These are phyloP conservation scores for Ceriops zippeliana DNA, from an alignment of 345 rosid species.

Conservation along the genomic window DNA sequence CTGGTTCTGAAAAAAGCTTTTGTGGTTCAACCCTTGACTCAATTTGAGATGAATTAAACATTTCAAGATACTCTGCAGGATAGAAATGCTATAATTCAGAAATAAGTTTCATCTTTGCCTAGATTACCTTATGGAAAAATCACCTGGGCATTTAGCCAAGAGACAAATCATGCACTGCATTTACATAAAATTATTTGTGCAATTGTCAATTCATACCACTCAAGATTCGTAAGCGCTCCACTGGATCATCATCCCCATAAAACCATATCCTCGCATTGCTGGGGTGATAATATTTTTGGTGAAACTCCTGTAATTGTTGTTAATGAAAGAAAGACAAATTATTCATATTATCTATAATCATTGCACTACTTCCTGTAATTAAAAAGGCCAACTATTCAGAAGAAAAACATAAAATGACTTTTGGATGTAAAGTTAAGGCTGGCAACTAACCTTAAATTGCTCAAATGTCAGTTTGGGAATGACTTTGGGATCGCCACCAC, in stretches of 20 bases:
- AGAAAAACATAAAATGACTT: background rate
- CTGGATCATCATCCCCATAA: constrained; percentile 91
- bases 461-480: constrained; percentile 84
- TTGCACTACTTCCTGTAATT: background rate
- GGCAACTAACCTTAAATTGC: constrained; percentile 64
- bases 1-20: constrained; percentile 65
- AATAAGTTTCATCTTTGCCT: background rate
- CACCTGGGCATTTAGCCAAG: too few species aligned
- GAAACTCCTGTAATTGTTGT: constrained; percentile 70
- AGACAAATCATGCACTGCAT: too few species aligned
- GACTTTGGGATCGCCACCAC: constrained; percentile 93
- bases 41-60: constrained; percentile 59
- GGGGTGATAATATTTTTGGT: constrained; percentile 82
- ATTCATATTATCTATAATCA: constrained; percentile 8
- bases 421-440: background rate
- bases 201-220: constrained; percentile 50
- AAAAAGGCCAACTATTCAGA: background rate
- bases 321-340: constrained; percentile 9
- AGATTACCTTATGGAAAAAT: too few species aligned
- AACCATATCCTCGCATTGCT: constrained; percentile 97
- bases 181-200: too few species aligned
- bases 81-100: constrained; percentile 6
- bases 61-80: constrained; percentile 69
- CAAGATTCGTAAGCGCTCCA: constrained; percentile 70
- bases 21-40: constrained; percentile 61